Conservation (phyloP, 768 basidiomycete species). For the Rhizopogon roseolus region DNA sequence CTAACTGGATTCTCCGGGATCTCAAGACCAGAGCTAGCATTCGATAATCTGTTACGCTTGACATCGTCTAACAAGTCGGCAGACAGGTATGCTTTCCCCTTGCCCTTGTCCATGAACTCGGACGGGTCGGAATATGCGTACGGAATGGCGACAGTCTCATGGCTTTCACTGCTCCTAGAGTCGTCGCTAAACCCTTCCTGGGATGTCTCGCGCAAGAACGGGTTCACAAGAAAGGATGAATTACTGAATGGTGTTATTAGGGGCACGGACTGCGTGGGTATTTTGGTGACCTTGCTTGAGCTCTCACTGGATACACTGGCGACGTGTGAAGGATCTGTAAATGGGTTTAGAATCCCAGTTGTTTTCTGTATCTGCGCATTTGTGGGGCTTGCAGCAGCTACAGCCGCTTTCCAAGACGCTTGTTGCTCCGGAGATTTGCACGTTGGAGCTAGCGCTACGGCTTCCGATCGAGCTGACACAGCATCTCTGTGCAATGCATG, state of each 20-base stretch:
- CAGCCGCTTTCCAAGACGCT: conserved; percentile 2
- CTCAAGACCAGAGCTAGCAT: conserved; percentile 1
- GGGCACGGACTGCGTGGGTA: neutral
- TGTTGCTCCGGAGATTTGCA: neutral
- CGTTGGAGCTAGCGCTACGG: neutral
- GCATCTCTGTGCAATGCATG: neutral
- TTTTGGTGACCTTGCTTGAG: neutral
- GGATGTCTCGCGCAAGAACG: neutral
- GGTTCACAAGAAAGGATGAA: neutral
- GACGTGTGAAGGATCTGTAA: neutral
- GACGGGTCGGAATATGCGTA: neutral
- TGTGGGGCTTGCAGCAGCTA: conserved; percentile 3
- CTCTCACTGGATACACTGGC: neutral
- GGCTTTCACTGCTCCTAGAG: neutral
- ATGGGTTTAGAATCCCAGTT: neutral
- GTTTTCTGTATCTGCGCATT: neutral
- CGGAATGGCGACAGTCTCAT: neutral
- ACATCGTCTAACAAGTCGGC: neutral
- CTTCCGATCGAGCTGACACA: neutral
- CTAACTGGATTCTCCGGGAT: conserved; percentile 4
- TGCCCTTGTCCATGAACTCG: neutral
- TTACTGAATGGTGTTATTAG: neutral
- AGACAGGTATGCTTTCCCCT: neutral
- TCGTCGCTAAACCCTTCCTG: neutral
- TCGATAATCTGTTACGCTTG: conserved; percentile 4